Conservation (phyloP, 2,329 filamentous ascomycete genomes). For the Cladophialophora chaetospira region DNA sequence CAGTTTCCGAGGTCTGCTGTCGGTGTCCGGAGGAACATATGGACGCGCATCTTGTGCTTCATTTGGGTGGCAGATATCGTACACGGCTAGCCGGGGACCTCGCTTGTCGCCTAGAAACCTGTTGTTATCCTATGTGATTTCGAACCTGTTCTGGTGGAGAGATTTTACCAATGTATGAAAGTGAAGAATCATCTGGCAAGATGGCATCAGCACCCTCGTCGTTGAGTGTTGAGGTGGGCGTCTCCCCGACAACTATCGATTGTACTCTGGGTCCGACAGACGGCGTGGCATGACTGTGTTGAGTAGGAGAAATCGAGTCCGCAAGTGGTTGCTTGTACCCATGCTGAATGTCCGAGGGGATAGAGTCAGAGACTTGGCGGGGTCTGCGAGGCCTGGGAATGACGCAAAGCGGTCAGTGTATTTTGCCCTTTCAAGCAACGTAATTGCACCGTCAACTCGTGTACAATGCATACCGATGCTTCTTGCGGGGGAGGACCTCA, state of each 20-base stretch:
- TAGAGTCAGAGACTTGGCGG: background rate
- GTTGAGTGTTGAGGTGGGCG: too few relatives aligned
- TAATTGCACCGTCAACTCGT: background rate
- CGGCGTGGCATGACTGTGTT: too few relatives aligned
- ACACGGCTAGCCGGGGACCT: conserved; percentile 65
- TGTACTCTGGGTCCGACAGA: too few relatives aligned
- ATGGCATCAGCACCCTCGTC: too few relatives aligned
- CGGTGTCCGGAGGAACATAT: conserved; percentile 38
- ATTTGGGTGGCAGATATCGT: conserved; percentile 10
- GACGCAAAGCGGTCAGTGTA: background rate
- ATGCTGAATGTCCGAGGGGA: background rate
- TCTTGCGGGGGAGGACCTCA: conserved; percentile 7
- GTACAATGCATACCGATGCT: background rate
- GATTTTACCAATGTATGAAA: too few relatives aligned
- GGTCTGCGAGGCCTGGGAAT: background rate
- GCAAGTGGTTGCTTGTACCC: too few relatives aligned
- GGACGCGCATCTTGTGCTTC: conserved; percentile 7
- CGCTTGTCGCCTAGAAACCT: conserved; percentile 78
- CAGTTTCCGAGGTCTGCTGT: background rate
- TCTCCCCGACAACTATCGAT: too few relatives aligned
- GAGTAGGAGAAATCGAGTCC: too few relatives aligned
- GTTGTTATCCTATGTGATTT: background rate
- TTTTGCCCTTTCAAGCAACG: background rate
- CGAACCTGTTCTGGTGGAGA: background rate
- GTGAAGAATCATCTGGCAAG: too few relatives aligned